Evolutionary conservation across 2,329 filamentous ascomycete genomes (phyloP).

Genomic region (Fusarium pseudocircinatum): DNA sequence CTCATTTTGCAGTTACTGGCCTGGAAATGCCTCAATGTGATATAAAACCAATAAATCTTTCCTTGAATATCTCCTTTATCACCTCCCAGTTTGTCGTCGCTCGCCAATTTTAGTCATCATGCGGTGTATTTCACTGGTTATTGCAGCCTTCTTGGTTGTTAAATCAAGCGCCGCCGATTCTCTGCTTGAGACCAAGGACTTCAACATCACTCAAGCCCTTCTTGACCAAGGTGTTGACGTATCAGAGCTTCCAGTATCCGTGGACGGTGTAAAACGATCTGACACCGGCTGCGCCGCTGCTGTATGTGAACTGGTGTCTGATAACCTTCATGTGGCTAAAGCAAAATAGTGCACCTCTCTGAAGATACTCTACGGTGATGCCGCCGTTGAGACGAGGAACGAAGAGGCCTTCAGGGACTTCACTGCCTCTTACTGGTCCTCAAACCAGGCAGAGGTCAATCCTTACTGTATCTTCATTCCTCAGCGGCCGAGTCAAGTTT

Average conservation of each 20-base stretch:
- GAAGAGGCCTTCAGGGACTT: conserved; percentile 6
- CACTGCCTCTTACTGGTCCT: conserved; percentile 15
- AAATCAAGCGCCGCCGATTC: background rate
- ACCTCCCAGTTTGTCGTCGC: background rate
- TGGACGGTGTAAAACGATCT: background rate
- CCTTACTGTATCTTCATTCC: conserved; percentile 29
- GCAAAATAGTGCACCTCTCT: conserved; percentile 12
- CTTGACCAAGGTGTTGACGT: conserved; percentile 17
- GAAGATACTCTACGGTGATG: conserved; percentile 23
- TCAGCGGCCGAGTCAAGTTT: background rate
- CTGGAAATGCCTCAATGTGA: background rate
- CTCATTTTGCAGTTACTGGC: too few species aligned
- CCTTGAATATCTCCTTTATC: accelerated
- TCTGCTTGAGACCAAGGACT: background rate
- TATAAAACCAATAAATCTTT: background rate
- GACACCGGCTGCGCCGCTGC: background rate
- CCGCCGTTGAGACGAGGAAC: background rate
- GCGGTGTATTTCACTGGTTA: background rate
- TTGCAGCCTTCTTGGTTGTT: background rate
- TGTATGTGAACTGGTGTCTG: background rate
- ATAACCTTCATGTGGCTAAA: background rate
- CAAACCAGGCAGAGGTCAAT: conserved; percentile 7
- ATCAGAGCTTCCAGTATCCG: background rate
- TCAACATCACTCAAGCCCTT: conserved; percentile 25
- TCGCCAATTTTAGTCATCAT: background rate